A percentile compares a stretch with the other conserved stretches of the same genome.
These are phyloP conservation scores for Phytophthora sansomeana DNA, from an alignment of 352 stramenopile genomes.

Conservation along the genomic window DNA sequence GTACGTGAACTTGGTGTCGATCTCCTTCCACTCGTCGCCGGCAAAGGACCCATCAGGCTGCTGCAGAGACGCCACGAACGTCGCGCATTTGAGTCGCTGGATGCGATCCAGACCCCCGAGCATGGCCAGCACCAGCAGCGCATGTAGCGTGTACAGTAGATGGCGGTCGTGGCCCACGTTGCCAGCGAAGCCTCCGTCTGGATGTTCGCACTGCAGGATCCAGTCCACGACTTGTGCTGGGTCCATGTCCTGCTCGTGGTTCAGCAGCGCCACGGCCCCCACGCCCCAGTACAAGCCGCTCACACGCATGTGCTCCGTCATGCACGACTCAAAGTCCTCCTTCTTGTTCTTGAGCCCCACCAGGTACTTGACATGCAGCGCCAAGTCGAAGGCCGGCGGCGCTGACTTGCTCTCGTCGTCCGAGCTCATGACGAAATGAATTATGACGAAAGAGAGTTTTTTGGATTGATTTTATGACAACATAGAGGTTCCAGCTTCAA, in stretches of 20 bases:
- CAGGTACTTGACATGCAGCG: conserved; percentile 85
- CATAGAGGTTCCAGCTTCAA: conserved; percentile 13
- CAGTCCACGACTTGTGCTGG: conserved; percentile 93
- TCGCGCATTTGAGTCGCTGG: conserved; percentile 79
- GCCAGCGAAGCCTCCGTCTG: conserved; percentile 94
- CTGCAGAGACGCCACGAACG: conserved; percentile 93
- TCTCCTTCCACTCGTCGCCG: conserved; percentile 97
- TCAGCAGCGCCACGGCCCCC: conserved; percentile 94
- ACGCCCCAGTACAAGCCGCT: conserved; percentile 99
- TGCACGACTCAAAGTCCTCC: conserved; percentile 91
- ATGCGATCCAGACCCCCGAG: conserved; percentile 86
- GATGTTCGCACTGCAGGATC: conserved; percentile 95
- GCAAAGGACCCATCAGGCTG: conserved; percentile 97
- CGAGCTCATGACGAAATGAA: conserved; percentile 15
- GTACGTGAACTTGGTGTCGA: conserved; percentile 99
- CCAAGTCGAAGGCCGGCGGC: conserved; percentile 59
- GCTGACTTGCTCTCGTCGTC: conserved; percentile 35
- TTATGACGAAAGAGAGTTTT: background rate
- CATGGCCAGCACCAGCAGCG: conserved; percentile 97
- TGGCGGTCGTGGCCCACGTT: conserved; percentile 98
- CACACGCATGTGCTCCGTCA: conserved; percentile 98
- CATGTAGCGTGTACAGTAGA: conserved; percentile 98
- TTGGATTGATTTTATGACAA: background rate
- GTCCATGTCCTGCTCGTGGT: conserved; percentile 85
- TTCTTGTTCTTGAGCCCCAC: conserved; percentile 85